These are phyloP conservation scores for Xylariales sp. DNA, from an alignment of 2,329 filamentous ascomycete species.

Conservation along the genomic window DNA sequence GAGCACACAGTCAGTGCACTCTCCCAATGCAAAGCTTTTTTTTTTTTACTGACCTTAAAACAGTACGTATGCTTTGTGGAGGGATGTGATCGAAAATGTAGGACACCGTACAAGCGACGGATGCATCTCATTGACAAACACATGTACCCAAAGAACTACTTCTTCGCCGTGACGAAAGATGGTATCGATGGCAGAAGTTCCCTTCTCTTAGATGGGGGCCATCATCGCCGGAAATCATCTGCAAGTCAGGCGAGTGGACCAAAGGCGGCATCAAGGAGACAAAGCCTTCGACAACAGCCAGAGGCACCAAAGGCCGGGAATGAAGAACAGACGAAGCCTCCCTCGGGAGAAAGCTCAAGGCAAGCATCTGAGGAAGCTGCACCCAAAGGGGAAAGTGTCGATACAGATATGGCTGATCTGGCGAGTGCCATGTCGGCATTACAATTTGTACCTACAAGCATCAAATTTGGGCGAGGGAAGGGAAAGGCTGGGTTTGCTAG, in stretches of 20 bases:
- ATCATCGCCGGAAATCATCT: constrained; percentile 46
- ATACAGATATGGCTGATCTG: constrained; percentile 58
- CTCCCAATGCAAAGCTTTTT: background rate
- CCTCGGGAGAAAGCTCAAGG: constrained; percentile 1
- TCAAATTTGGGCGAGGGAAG: constrained; percentile 59
- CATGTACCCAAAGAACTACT: constrained; percentile 81
- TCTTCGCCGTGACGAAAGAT: constrained; percentile 79
- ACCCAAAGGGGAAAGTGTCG: constrained; percentile 24
- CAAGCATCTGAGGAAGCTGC: constrained; percentile 12
- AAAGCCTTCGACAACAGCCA: constrained; percentile 24
- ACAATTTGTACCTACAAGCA: constrained; percentile 63
- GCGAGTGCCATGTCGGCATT: constrained; percentile 66
- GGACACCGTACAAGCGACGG: constrained; percentile 75
- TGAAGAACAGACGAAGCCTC: constrained; percentile 9
- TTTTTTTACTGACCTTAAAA: constrained; percentile 9
- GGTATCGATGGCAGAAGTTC: constrained; percentile 85
- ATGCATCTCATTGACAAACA: constrained; percentile 94
- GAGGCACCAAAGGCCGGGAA: constrained; percentile 13
- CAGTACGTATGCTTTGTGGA: constrained; percentile 89
- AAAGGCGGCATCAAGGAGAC: constrained; percentile 19
- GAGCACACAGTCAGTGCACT: constrained; percentile 70
- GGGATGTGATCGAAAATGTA: constrained; percentile 79
- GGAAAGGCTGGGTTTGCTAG: constrained; percentile 50
- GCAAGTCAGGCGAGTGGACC: constrained; percentile 24
- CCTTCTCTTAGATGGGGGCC: constrained; percentile 60